Evolutionary conservation across 1,284 basidiomycete species (phyloP), one percentile per base, ranked within the genome.

Genomic region (Ceratobasidium theobromae): DNA sequence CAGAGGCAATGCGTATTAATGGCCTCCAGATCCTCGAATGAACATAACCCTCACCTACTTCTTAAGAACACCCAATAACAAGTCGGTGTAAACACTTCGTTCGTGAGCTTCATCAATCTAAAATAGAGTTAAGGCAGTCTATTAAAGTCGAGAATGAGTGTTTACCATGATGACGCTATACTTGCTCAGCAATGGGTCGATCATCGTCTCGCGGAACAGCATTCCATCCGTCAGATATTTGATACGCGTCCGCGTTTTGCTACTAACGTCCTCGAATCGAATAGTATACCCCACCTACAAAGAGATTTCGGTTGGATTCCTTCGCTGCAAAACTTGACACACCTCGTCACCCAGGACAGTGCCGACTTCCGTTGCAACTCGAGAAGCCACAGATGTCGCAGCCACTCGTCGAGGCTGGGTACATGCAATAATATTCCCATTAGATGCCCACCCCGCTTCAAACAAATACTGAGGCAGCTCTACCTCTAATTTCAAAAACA

Each of bases 211-310:
- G 67, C 96, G 87, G 73, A 99, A 94, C 27, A 99, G 84, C 85
- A 98, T 95, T 45, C 97, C 96, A 75, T 99, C 97, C 28, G 97
- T 99, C 84, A 98, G 85, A 77, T 98, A 99, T 66, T 95, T 86
- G 74, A 99, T 91, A n/a, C 91, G 82, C 0, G 96, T 99, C 53
- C 84, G 80, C 62, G 87, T 81, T 74, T 87, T 87, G 74, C 83
- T 84, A 72, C 89, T 91, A 48, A 95, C 84, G 73, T 99, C 95
- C 76, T 99, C 97, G 71, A 99, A 99, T 11, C 97, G 88, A 71
- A 99, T 98, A 2, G 93, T 93, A 75, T 99, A 99, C 5, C 97
- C 96, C 69, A 98, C 95, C 91, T 93, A 64, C 1, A 48, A 52
- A 16, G 23, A 30, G 18, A 25, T 67, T 18, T 32, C 35, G 4